phyloP scores from a whole-genome alignment of 768 basidiomycete species.

The Tricholoma flavovirens region DNA sequence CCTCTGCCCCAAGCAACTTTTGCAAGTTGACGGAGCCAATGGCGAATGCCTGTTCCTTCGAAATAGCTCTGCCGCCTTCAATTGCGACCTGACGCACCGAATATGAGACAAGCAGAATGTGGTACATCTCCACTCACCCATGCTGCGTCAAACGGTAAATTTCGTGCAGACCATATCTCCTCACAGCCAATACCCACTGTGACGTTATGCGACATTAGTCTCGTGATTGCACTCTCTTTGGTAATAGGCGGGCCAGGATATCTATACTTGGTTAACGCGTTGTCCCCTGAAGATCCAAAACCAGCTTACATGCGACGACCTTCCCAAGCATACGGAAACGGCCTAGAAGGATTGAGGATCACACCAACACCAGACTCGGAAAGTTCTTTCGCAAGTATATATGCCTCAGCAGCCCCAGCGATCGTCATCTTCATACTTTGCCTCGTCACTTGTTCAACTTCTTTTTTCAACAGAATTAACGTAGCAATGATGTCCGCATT shows the following conservation, averaged over 20 bases:
- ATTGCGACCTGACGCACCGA: slow-evolving; percentile 33
- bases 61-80: slow-evolving; percentile 34
- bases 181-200: slow-evolving; percentile 61
- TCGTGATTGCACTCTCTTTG: slow-evolving; percentile 44
- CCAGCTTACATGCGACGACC: slow-evolving; percentile 50
- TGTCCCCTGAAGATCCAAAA: neutral
- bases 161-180: slow-evolving; percentile 68
- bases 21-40: slow-evolving; percentile 44
- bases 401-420: slow-evolving; percentile 60
- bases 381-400: slow-evolving; percentile 65
- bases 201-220: slow-evolving; percentile 63
- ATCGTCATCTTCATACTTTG: slow-evolving; percentile 51
- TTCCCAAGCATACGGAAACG: slow-evolving; percentile 76
- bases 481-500: slow-evolving; percentile 83
- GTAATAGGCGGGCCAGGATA: slow-evolving; percentile 73
- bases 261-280: slow-evolving; percentile 22
- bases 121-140: slow-evolving; percentile 51
- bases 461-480: slow-evolving; percentile 61
- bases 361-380: slow-evolving; percentile 43
- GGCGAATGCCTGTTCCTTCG: slow-evolving; percentile 38
- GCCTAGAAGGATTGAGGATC: slow-evolving; percentile 48
- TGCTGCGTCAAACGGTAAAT: slow-evolving; percentile 71
- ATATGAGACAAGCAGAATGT: neutral
- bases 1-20: slow-evolving; percentile 31
- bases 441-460: slow-evolving; percentile 46